Percentiles rank a stretch among this genome's conserved stretches.
Evolutionary conservation across 192 early-diverging fungal species (phyloP).

Genomic region (Dissophora ornata): DNA sequence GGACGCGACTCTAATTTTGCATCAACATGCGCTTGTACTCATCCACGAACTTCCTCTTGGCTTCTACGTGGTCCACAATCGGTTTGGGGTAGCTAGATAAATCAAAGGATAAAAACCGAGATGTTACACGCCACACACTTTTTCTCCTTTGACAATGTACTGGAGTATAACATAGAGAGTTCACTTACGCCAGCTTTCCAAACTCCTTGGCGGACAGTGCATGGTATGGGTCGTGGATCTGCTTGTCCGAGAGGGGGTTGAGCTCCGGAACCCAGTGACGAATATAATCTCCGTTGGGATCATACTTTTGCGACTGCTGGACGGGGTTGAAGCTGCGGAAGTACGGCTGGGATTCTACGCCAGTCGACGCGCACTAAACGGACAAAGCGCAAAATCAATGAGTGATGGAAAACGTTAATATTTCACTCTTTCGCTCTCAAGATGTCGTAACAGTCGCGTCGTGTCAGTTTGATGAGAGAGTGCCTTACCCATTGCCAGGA

Average conservation of each 20-base stretch:
- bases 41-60: constrained; percentile 59
- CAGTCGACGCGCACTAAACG: constrained; percentile 66
- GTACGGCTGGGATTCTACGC: constrained; percentile 77
- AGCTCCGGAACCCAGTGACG: constrained; percentile 74
- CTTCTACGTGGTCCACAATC: constrained; percentile 74
- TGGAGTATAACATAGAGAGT: too few species aligned
- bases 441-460: too few species aligned
- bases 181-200: constrained; percentile 58
- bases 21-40: constrained; percentile 57
- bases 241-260: constrained; percentile 47
- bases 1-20: constrained; percentile 9
- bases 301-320: constrained; percentile 59
- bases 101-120: neutral
- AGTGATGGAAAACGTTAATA: too few species aligned
- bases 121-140: neutral
- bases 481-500: constrained; percentile 76
- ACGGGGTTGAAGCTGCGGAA: constrained; percentile 74
- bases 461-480: too few species aligned
- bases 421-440: too few species aligned
- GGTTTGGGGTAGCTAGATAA: constrained; percentile 64
- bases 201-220: constrained; percentile 53
- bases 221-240: constrained; percentile 67
- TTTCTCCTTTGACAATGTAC: neutral
- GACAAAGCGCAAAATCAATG: neutral
- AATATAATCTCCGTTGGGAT: constrained; percentile 68